A percentile compares a stretch with the other conserved stretches of the same genome.
phyloP scores from a whole-genome alignment of 2,329 filamentous ascomycete genomes.

The Xylariaceae sp. region DNA sequence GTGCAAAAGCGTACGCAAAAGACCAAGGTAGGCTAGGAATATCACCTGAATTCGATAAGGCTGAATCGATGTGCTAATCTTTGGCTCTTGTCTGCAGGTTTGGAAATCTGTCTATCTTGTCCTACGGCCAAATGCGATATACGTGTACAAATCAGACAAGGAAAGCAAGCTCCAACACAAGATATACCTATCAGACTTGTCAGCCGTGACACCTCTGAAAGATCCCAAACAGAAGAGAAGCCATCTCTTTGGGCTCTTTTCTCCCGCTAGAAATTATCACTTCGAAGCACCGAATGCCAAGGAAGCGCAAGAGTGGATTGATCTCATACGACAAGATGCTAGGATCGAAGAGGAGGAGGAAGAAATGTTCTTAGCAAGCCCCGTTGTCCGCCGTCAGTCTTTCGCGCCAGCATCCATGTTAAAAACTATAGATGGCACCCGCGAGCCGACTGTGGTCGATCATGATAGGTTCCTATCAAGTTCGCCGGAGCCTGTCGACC shows the following conservation, averaged over 20 bases:
- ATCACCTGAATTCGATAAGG: not conserved
- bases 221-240: conserved; percentile 87
- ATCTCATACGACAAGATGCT: conserved; percentile 78
- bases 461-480: conserved; percentile 59
- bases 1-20: conserved; percentile 90
- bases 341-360: conserved; percentile 89
- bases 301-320: conserved; percentile 87
- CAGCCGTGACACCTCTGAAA: conserved; percentile 86
- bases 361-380: conserved; percentile 77
- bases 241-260: conserved; percentile 92
- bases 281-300: conserved; percentile 76
- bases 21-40: conserved; percentile 74
- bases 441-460: conserved; percentile 36
- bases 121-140: conserved; percentile 86
- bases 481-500: conserved; percentile 65
- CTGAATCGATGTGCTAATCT: conserved; percentile 29
- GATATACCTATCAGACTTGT: conserved; percentile 86
- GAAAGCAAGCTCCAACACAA: conserved; percentile 90
- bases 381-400: conserved; percentile 59
- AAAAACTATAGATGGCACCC: conserved; percentile 34
- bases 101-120: conserved; percentile 94
- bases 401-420: conserved; percentile 43
- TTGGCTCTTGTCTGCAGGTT: conserved; percentile 57
- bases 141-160: conserved; percentile 90
- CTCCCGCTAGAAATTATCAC: conserved; percentile 88